Evolutionary conservation across 306 rosid genomes (phyloP).

Genomic region (Medicago truncatula): DNA sequence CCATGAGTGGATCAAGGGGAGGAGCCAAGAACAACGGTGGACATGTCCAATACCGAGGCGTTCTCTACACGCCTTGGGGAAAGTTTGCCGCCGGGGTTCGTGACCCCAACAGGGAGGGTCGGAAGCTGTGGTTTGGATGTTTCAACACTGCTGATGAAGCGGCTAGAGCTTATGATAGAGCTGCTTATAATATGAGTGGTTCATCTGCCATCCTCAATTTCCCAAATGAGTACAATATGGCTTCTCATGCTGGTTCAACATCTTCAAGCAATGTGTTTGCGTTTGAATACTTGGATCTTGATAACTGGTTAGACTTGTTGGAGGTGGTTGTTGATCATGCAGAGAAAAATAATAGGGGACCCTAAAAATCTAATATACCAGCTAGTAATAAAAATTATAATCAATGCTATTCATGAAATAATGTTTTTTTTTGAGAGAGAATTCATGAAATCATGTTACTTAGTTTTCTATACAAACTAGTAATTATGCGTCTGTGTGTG

Average conservation of each 20-base stretch:
- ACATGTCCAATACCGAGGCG: conserved; percentile 70
- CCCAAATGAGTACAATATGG: conserved; percentile 65
- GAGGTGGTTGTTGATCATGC: conserved; percentile 75
- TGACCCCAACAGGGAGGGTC: conserved; percentile 70
- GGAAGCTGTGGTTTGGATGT: conserved; percentile 85
- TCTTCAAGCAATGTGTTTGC: conserved; percentile 60
- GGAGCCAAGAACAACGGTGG: conserved; percentile 45
- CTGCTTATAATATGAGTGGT: conserved; percentile 92
- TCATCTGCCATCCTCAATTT: conserved; percentile 81
- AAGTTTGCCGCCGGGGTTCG: conserved; percentile 93
- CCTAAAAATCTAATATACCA: background rate
- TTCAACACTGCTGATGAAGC: conserved; percentile 94
- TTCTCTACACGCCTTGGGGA: conserved; percentile 85
- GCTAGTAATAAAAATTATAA: background rate
- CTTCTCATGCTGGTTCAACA: background rate
- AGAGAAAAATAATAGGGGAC: conserved; percentile 49
- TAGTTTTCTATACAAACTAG: background rate
- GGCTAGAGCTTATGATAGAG: conserved; percentile 87
- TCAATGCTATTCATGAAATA: background rate
- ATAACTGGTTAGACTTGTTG: conserved; percentile 59
- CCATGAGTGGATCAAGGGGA: conserved; percentile 24
- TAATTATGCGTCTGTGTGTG: conserved; percentile 1
- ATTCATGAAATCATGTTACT: conserved; percentile 15
- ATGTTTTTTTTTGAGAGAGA: too few relatives aligned
- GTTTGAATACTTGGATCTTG: conserved; percentile 70